Conservation (phyloP, 306 rosid genomes). For the Oemleria cerasiformis region DNA sequence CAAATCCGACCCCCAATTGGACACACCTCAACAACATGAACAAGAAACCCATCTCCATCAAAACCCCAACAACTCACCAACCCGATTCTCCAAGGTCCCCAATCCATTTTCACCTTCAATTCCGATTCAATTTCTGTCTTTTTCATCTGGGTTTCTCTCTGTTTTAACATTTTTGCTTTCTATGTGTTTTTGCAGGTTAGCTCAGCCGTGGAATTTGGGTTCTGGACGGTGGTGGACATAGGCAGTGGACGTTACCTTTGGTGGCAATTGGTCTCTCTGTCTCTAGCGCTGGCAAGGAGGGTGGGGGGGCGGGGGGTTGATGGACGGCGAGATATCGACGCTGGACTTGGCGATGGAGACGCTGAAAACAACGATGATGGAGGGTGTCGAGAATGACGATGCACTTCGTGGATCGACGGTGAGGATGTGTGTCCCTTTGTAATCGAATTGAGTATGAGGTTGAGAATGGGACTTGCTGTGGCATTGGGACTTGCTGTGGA, state of each 20-base stretch:
- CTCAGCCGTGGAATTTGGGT: slow-evolving; percentile 58
- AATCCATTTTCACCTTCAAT: background rate
- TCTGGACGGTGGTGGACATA: slow-evolving; percentile 88
- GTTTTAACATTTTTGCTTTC: slow-evolving; percentile 12
- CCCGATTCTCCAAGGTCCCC: slow-evolving; percentile 37
- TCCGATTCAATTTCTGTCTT: slow-evolving; percentile 1
- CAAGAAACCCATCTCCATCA: slow-evolving; percentile 1
- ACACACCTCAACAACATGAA: background rate
- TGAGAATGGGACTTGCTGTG: too few relatives aligned
- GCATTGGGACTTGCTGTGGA: too few relatives aligned
- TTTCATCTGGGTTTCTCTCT: slow-evolving; percentile 12
- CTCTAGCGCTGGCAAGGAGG: too few relatives aligned
- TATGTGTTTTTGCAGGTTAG: slow-evolving; percentile 40
- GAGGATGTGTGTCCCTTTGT: too few relatives aligned
- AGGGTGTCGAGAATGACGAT: too few relatives aligned
- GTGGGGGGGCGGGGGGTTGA: too few relatives aligned
- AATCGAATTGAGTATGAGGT: too few relatives aligned
- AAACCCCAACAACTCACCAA: slow-evolving; percentile 38
- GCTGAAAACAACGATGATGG: too few relatives aligned
- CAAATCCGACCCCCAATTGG: slow-evolving; percentile 41
- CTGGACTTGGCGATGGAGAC: too few relatives aligned
- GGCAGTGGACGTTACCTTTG: slow-evolving; percentile 94
- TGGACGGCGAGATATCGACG: too few relatives aligned
- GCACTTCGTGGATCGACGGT: too few relatives aligned
- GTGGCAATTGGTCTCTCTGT: slow-evolving; percentile 61